Evolutionary conservation across 2,329 filamentous ascomycete species (phyloP), one percentile per base, ranked within the genome.

Genomic region (Ascochyta rabiei): DNA sequence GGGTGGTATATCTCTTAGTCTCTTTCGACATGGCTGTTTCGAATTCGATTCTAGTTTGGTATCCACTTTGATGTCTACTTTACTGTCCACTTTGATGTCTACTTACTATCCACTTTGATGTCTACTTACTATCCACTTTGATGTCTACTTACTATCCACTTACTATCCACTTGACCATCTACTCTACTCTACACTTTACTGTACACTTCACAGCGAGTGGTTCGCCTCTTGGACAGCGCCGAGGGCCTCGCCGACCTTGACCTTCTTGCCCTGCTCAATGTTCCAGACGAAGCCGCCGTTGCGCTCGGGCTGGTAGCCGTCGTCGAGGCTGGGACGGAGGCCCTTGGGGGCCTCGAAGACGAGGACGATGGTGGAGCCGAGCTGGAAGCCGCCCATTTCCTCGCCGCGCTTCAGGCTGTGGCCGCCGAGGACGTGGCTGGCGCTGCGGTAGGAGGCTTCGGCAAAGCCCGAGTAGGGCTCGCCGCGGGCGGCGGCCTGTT

Each of bases 311-410:
- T 67, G 62, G 28, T 79, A 79, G 1, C 86, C 84, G 49, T 86
- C 82, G 63, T 88, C 86, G 37, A 86, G 79, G 61, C 73, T 77
- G 45, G 81, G 80, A 39, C 81, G 72, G 24, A 76, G 68, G 13
- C 85, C 85, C 64, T 87, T 85, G 0, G 95, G 95, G 12, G 95
- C 95, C 77, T 99, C 96, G 71, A 99, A 99, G 0, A 99, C 92
- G 47, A 99, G 81, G 34, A 99, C 95, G 63, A 99, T 88, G 1
- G 93, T 96, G 74, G 91, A 96, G 18, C 95, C 95, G 3, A 99
- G 82, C 79, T 96, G 91, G 78, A 99, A 99, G 0, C 95, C 96
- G 49, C 95, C 95, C 92, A 99, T 98, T 76, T 99, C 95, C 72
- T 98, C 93, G 31, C 95, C 95, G 39, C 90, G 84, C 60, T 88